A percentile compares a stretch with the other conserved stretches of the same genome.
These are phyloP conservation scores for Sphenostylis stenocarpa DNA, from an alignment of 306 rosid species.

Conservation along the genomic window DNA sequence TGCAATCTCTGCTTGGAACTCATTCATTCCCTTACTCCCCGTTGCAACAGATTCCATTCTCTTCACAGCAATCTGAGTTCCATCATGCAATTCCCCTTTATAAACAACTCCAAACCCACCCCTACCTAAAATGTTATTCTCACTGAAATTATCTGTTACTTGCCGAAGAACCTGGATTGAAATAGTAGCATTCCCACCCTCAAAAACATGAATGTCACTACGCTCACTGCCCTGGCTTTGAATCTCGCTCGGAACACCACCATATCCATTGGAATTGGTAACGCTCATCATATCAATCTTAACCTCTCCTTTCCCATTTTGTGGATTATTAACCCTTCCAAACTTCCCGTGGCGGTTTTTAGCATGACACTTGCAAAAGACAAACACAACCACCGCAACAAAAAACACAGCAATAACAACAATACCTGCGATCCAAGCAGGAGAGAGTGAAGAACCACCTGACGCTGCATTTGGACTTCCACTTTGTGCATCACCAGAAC, in stretches of 20 bases:
- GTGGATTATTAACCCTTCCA: slow-evolving; percentile 57
- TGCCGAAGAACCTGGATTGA: slow-evolving; percentile 77
- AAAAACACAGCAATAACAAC: not conserved
- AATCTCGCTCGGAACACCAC: slow-evolving; percentile 63
- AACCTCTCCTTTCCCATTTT: slow-evolving; percentile 51
- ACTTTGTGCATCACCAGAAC: not conserved
- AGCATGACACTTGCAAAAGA: slow-evolving; percentile 55
- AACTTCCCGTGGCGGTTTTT: slow-evolving; percentile 51
- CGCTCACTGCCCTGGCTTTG: slow-evolving; percentile 77
- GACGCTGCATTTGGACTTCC: not conserved
- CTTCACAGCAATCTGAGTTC: slow-evolving; percentile 83
- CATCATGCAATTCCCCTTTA: slow-evolving; percentile 82
- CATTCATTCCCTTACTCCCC: slow-evolving; percentile 78
- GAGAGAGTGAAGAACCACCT: not conserved
- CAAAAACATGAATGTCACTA: slow-evolving; percentile 54
- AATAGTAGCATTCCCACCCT: slow-evolving; percentile 71
- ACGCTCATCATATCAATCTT: slow-evolving; percentile 53
- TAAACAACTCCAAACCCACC: slow-evolving; percentile 93
- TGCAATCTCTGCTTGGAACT: slow-evolving; percentile 88
- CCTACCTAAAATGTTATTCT: slow-evolving; percentile 72
- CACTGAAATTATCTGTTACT: slow-evolving; percentile 70
- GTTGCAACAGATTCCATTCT: slow-evolving; percentile 73
- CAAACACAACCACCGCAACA: slow-evolving; percentile 61
- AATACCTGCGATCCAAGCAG: not conserved
- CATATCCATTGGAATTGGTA: slow-evolving; percentile 60